Conservation (phyloP, 2,329 filamentous ascomycete genomes). For the Scedosporium apiospermum region DNA sequence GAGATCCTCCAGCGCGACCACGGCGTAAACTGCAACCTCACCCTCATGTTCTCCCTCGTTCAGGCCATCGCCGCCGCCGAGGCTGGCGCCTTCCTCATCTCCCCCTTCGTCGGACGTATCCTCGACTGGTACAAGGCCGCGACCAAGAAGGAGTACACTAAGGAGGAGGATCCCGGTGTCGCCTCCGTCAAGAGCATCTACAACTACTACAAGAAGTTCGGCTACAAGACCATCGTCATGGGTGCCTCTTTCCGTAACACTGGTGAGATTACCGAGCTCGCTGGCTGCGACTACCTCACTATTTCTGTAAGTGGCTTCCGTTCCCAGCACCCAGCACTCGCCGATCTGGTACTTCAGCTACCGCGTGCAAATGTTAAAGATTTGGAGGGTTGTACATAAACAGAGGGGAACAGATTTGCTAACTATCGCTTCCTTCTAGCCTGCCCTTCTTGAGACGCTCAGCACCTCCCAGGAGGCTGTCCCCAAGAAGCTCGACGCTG, state of each 20-base stretch:
- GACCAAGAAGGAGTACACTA: conserved; percentile 85
- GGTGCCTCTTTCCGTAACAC: conserved; percentile 94
- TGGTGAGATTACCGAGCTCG: conserved; percentile 96
- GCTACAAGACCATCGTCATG: conserved; percentile 99
- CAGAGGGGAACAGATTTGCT: neutral
- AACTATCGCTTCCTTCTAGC: conserved; percentile 34
- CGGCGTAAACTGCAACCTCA: conserved; percentile 97
- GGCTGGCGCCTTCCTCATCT: conserved; percentile 94
- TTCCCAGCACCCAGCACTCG: neutral
- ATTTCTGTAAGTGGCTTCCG: conserved; percentile 62
- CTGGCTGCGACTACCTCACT: conserved; percentile 97
- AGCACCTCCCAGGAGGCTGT: conserved; percentile 73
- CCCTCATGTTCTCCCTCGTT: conserved; percentile 91
- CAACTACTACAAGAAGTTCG: conserved; percentile 99
- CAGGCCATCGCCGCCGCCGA: conserved; percentile 96
- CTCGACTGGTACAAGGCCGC: conserved; percentile 99
- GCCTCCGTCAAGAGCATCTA: conserved; percentile 87
- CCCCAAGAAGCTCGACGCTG: conserved; percentile 84
- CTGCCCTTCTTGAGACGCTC: conserved; percentile 88
- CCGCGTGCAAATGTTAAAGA: neutral
- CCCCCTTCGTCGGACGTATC: conserved; percentile 97
- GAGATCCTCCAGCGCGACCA: conserved; percentile 94
- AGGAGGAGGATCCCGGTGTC: conserved; percentile 92
- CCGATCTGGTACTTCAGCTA: neutral
- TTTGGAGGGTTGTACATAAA: neutral